Base-by-base conservation (phyloP, 495 filamentous ascomycete species). In the Hyaloscypha bicolor region DNA sequence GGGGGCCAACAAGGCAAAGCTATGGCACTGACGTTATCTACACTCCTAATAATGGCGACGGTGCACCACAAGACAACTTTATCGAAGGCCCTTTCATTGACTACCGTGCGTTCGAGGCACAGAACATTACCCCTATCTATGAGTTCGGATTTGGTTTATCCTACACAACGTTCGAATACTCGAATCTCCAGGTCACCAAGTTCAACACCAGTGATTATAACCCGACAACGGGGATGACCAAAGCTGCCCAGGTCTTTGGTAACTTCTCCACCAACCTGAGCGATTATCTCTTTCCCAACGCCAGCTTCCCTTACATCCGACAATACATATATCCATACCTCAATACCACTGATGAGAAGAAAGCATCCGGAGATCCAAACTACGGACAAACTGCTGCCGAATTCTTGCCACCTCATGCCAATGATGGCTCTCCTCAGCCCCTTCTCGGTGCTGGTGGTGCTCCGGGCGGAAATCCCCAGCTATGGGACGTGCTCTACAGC, bases 61-160 rank as follows among this genome's bases (percentile, higher is more conserved):
- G 69, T 25, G 85, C 91, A 25, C 94, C 94, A 8, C 95, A 99
- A 78, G 78, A 87, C 35, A 82, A 94, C 77, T 97, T 94, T 76
- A 81, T 82, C 29, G 94, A 97, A 71, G 94, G 94, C 51, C 82
- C 90, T 35, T 95, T 96, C 79, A 96, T 97, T 76, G 95, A 99
- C 79, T 99, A 99, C 78, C 91, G 95, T 58, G 80, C 86, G 63
- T 91, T 99, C 52, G 95, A 99, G 82, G 89, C 88, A 77, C 80
- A 82, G 32, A 82, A 89, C 52, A 85, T 89, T 55, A 83, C 87
- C 19, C 93, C 95, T 2, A 89, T 93, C 68, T 99, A 90, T 76
- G 93, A 96, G 75, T 99, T 98, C 70, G 95, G 95, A 9, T 93
- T 87, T 75, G 95, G 95, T 58, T 79, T 98, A 66, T 93, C 88